These are phyloP conservation scores for Chrysoporthe puriensis DNA, from an alignment of 2,329 filamentous ascomycete genomes.

Conservation along the genomic window DNA sequence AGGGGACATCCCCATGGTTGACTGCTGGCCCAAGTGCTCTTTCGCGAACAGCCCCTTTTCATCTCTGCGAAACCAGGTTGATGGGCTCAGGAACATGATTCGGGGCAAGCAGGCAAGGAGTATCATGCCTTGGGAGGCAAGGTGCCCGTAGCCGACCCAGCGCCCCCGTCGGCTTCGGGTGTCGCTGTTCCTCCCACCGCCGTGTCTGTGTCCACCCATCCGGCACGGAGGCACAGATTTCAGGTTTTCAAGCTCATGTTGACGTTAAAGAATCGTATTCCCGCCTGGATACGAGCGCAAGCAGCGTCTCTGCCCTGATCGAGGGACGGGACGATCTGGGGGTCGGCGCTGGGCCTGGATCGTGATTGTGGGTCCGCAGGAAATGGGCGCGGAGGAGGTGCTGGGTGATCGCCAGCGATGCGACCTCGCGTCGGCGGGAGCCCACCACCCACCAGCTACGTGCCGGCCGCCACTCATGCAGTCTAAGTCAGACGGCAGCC, in stretches of 20 bases:
- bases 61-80: neutral
- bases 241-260: neutral
- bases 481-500: neutral
- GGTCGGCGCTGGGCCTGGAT: neutral
- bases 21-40: neutral
- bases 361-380: neutral
- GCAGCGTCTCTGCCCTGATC: neutral
- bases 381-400: no score
- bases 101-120: no score
- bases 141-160: no score
- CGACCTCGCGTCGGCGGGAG: neutral
- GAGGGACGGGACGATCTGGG: neutral
- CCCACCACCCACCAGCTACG: no score
- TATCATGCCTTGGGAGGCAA: no score
- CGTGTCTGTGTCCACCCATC: no score
- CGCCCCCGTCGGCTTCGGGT: neutral
- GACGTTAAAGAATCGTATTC: conserved; percentile 2
- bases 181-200: neutral
- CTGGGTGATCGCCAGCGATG: neutral
- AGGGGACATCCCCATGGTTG: neutral
- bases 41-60: neutral
- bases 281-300: neutral
- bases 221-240: neutral
- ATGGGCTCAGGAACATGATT: no score
- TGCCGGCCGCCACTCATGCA: neutral